Percentiles rank a stretch among this genome's conserved stretches.
These are phyloP conservation scores for Suillus weaverae DNA, from an alignment of 768 basidiomycete species.

Conservation along the genomic window DNA sequence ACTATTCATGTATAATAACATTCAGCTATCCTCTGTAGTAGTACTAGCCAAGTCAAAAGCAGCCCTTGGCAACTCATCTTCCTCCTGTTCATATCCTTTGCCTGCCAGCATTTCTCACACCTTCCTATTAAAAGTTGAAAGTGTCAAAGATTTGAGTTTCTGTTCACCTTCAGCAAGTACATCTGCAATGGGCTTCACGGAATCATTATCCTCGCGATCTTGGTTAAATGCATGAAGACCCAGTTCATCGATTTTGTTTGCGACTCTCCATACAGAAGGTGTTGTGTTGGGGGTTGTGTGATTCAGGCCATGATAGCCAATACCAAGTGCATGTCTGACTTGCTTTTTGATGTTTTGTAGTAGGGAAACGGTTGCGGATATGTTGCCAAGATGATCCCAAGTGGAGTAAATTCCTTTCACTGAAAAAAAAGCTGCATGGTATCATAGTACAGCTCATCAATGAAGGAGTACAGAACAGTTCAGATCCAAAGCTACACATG, in stretches of 20 bases:
- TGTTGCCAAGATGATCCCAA: constrained; percentile 35
- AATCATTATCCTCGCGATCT: not conserved
- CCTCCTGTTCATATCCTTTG: constrained; percentile 16
- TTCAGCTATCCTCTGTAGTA: no score
- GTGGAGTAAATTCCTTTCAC: constrained; percentile 32
- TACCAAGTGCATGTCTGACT: constrained; percentile 21
- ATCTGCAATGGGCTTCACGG: constrained; percentile 17
- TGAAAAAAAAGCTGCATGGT: constrained; percentile 27
- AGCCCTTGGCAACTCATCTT: constrained; percentile 21
- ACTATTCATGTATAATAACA: no score
- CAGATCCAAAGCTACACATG: constrained; percentile 5
- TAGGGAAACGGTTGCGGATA: constrained; percentile 29
- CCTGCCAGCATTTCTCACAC: constrained; percentile 15
- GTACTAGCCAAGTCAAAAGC: not conserved
- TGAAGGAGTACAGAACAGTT: no score
- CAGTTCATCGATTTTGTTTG: constrained; percentile 2
- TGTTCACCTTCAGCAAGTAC: constrained; percentile 15
- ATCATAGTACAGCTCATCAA: not conserved
- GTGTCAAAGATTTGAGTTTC: constrained; percentile 25
- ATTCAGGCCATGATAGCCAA: constrained; percentile 25
- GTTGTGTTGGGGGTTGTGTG: constrained; percentile 25
- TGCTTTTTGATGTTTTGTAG: constrained; percentile 32
- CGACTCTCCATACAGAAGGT: constrained; percentile 22
- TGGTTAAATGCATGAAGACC: constrained; percentile 13
- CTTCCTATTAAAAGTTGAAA: constrained; percentile 37